Percentiles rank a stretch among this genome's conserved stretches.
Evolutionary conservation across 1,284 basidiomycete species (phyloP).

Genomic region (Rhodotorula sp.): DNA sequence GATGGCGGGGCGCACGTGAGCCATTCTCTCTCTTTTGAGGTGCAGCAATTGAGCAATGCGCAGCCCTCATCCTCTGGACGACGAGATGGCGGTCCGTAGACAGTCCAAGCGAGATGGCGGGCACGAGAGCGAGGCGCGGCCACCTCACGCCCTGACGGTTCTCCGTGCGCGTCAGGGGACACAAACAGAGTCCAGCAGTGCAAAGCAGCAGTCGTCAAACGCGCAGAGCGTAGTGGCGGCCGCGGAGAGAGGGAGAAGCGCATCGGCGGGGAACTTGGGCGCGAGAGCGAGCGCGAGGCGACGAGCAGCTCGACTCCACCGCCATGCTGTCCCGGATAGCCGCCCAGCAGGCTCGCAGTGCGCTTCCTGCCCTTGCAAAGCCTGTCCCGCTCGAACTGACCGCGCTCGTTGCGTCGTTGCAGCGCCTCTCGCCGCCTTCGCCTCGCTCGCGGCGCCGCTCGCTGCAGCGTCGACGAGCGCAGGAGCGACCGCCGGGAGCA

Average conservation of each 20-base stretch:
- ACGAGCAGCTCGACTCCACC: not conserved
- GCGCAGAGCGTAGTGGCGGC: not conserved
- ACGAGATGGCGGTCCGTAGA: too few relatives aligned
- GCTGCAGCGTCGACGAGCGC: not conserved
- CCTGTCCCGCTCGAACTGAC: not conserved
- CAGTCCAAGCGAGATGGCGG: too few relatives aligned
- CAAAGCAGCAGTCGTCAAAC: too few relatives aligned
- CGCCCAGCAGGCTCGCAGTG: conserved; percentile 8
- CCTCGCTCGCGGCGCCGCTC: not conserved
- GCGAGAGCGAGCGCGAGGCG: not conserved
- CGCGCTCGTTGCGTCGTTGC: not conserved
- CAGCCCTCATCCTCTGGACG: too few relatives aligned
- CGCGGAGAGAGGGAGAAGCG: not conserved
- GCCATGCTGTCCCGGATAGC: conserved; percentile 9
- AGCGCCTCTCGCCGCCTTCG: conserved; percentile 15
- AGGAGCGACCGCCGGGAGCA: not conserved
- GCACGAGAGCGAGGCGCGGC: too few relatives aligned
- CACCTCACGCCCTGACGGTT: too few relatives aligned
- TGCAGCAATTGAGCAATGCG: too few relatives aligned
- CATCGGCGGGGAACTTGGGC: not conserved
- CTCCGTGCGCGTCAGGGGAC: too few relatives aligned
- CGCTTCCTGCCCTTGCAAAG: not conserved
- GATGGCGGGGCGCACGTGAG: too few relatives aligned
- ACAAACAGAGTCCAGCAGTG: too few relatives aligned
- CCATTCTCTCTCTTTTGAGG: too few relatives aligned